Evolutionary conservation across 192 early-diverging fungal species (phyloP), one percentile per base, ranked within the genome.

Genomic region (Phlyctochytrium planicorne): DNA sequence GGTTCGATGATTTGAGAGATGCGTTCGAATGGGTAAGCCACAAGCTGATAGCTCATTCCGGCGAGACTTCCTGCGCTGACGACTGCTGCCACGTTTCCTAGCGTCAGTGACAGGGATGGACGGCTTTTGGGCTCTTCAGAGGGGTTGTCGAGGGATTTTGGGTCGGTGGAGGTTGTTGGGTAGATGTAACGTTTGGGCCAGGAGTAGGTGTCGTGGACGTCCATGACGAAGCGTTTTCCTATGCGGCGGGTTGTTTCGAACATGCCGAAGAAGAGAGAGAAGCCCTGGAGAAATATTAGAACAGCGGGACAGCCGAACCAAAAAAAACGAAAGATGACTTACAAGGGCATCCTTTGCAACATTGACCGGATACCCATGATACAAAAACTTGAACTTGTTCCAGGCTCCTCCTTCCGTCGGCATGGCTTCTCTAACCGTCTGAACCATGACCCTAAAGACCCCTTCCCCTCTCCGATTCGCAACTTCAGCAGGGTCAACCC

Each of bases 241-340:
- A 63, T 16, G 31, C 74, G 56, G 2, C 75, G 64, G 23, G 75
- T 23, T 30, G 61, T 69, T 34, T 85, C 81, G 70, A 82, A 85
- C 3, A 82, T 35, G 23, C 79, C 79, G 67, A 85, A 85, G 59
- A 85, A 85, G 63, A 83, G 32, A 1, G 72, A 68, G 65, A 85
- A 85, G 0, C 79, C 78, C 31, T 50, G 10, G 40, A 14, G 10
- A n/a, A 75, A 16, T 50, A 50, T 14, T n/a, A n/a, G n/a, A 50
- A 50, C 40, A 50, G 10, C 40, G n/a, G 40, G 12, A 50, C n/a
- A n/a, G 10, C 12, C 12, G 40, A n/a, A 50, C n/a, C 12, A 50
- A 50, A 50, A 50, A n/a, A n/a, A 10, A 50, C 40, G 40, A n/a
- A 14, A n/a, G 10, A 50, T 65, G 69, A 73, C 68, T 4, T 12